Percentiles rank a stretch among this genome's conserved stretches.
phyloP scores from a whole-genome alignment of 805 yeast genomes.

The Lipomyces starkeyi region DNA sequence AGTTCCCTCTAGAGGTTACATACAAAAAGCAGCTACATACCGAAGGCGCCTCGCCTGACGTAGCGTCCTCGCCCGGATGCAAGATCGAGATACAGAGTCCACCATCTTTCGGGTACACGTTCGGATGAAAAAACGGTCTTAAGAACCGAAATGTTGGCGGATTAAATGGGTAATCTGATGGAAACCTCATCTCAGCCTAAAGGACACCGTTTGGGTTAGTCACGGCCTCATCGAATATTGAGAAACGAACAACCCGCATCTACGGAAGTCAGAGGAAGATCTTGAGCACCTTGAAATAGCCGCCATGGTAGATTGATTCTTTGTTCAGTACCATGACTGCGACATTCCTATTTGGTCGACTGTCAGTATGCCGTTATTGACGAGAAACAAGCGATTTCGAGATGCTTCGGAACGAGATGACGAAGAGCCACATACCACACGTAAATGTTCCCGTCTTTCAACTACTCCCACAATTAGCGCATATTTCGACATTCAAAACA shows the following conservation, averaged over 20 bases:
- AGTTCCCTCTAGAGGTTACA: background rate
- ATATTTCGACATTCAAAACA: background rate
- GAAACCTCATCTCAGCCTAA: conserved; percentile 88
- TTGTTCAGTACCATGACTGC: conserved; percentile 91
- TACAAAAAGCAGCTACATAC: conserved; percentile 22
- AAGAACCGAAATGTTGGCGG: conserved; percentile 94
- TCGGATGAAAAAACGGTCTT: conserved; percentile 93
- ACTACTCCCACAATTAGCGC: conserved; percentile 39
- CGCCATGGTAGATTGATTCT: conserved; percentile 92
- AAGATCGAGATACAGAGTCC: conserved; percentile 89
- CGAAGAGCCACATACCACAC: conserved; percentile 48
- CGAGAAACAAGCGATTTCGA: conserved; percentile 6
- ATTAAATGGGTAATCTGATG: conserved; percentile 84
- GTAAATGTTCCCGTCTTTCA: conserved; percentile 66
- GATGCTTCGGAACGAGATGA: background rate
- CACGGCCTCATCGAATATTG: background rate
- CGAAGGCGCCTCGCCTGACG: conserved; percentile 58
- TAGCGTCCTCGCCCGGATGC: conserved; percentile 89
- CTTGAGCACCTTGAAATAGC: conserved; percentile 67
- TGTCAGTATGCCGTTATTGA: background rate
- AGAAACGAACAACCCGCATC: background rate
- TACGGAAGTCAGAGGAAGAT: background rate
- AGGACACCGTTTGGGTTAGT: background rate
- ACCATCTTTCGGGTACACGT: conserved; percentile 86
- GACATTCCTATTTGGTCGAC: conserved; percentile 61